phyloP scores from a whole-genome alignment of 2,329 filamentous ascomycete genomes.

The Didymella pomorum region DNA sequence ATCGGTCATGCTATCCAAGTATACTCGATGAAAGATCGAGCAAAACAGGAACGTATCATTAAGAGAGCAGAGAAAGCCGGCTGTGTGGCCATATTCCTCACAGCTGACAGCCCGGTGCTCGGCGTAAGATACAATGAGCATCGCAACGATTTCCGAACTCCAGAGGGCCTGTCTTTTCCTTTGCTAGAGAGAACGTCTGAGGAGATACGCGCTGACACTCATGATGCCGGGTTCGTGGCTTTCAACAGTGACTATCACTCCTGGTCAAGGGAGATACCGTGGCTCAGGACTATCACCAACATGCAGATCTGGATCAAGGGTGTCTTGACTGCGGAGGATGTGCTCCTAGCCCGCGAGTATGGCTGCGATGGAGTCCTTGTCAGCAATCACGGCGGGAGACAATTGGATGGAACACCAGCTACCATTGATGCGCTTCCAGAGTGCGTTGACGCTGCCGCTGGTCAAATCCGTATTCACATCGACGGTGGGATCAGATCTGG shows the following conservation, averaged over 20 bases:
- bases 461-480: constrained; percentile 3
- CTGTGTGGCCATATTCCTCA: constrained; percentile 1
- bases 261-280: constrained; percentile 3
- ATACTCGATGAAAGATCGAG: constrained; percentile 11
- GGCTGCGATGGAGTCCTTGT: constrained; percentile 11
- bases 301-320: constrained; percentile 15
- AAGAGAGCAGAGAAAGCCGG: constrained; percentile 4
- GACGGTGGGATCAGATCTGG: constrained; percentile 9
- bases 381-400: constrained; percentile 8
- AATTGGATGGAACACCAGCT: constrained; percentile 10
- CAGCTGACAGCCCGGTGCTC: constrained; percentile 4
- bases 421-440: constrained; percentile 11
- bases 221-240: constrained; percentile 4
- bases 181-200: constrained; percentile 2
- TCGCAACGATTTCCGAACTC: constrained; percentile 5
- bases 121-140: constrained; percentile 9
- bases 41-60: constrained; percentile 6
- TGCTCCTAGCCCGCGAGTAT: constrained; percentile 9
- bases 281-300: constrained; percentile 7
- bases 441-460: constrained; percentile 8
- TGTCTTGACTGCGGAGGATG: constrained; percentile 10
- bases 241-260: constrained; percentile 10
- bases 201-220: constrained; percentile 1
- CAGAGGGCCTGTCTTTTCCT: constrained; percentile 5
- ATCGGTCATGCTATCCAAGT: constrained; percentile 7